Evolutionary conservation across 2,329 filamentous ascomycete genomes (phyloP).

Genomic region (Claviceps capensis): DNA sequence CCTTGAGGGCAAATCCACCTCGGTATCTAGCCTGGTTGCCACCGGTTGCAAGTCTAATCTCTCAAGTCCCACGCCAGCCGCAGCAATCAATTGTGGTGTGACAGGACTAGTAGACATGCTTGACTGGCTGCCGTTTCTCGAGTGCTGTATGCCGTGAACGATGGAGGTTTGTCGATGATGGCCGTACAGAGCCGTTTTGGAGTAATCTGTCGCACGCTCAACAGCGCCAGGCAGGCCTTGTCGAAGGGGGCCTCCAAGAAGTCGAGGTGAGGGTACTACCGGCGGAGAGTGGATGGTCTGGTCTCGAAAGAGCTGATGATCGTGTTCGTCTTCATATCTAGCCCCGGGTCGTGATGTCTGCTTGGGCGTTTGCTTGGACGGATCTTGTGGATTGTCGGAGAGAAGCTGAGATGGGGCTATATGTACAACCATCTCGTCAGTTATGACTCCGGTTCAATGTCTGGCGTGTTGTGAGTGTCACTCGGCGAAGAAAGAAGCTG

Average conservation of each 20-base stretch:
- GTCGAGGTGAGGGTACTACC: constrained; percentile 4
- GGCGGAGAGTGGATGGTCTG: constrained; percentile 28
- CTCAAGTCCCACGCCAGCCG: constrained; percentile 45
- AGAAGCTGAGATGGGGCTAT: constrained; percentile 46
- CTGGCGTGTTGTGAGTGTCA: background rate
- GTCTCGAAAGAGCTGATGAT: constrained; percentile 37
- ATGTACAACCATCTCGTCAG: background rate
- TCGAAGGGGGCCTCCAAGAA: constrained; percentile 27
- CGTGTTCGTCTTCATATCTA: constrained; percentile 39
- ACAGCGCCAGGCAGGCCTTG: constrained; percentile 24
- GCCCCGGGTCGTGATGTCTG: constrained; percentile 36
- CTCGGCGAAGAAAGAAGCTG: background rate
- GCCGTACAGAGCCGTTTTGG: constrained; percentile 50
- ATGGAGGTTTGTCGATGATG: constrained; percentile 96
- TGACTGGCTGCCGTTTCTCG: constrained; percentile 73
- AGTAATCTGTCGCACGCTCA: constrained; percentile 41
- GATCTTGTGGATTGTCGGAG: constrained; percentile 40
- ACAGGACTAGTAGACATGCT: constrained; percentile 72
- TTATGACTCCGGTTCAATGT: background rate
- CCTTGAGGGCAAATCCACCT: constrained; percentile 24
- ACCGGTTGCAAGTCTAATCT: constrained; percentile 36
- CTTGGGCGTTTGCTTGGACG: constrained; percentile 38
- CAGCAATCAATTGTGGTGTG: constrained; percentile 73
- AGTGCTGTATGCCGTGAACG: constrained; percentile 90
- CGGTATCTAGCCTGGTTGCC: constrained; percentile 29